Evolutionary conservation across 306 rosid genomes (phyloP), one percentile per base, ranked within the genome.

Genomic region (Bauhinia variegata): DNA sequence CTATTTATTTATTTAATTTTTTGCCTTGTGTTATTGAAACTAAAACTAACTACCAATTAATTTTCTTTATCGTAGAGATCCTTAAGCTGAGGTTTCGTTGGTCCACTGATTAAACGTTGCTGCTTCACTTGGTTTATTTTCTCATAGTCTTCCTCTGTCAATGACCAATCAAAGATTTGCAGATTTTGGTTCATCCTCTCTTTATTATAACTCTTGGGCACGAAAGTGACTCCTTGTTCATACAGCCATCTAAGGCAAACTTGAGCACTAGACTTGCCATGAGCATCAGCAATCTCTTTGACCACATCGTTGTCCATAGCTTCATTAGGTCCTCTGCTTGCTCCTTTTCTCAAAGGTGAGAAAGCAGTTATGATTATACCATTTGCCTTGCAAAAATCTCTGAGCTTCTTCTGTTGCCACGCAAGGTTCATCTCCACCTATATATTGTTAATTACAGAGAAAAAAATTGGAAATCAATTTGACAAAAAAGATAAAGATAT

Each of bases 341-440:
- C 17, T 0, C 78, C 82, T 3, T 14, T 67, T 34, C 78, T 78
- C 55, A 78, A 39, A 4, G 78, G 78, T 14, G 82, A 78, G 57
- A 7, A 78, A 7, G 82, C 82, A 13, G 75, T 78, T 32, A 78
- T 70, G 11, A 67, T 53, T 6, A 78, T 14, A 3, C 69, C 58
- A 52, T 72, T 72, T 2, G 73, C 61, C 8, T 50, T 51, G 64
- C 82, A 77, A 11, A 77, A 77, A 28, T 77, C 73, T 43, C 59
- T 57, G 8, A 77, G 60, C 71, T 71, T 71, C 64, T 59, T 71
- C 43, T 77, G 77, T 47, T 77, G 77, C 82, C 82, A 77, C 2
- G 51, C 32, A 12, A 72, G 82, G 50, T 42, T 65, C 77, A 77
- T 30, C 32, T 77, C 77, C 51, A 77, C 82, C 82, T 77, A 76